These are phyloP conservation scores for Exophiala viscosa DNA, from an alignment of 2,329 filamentous ascomycete genomes.

Conservation along the genomic window DNA sequence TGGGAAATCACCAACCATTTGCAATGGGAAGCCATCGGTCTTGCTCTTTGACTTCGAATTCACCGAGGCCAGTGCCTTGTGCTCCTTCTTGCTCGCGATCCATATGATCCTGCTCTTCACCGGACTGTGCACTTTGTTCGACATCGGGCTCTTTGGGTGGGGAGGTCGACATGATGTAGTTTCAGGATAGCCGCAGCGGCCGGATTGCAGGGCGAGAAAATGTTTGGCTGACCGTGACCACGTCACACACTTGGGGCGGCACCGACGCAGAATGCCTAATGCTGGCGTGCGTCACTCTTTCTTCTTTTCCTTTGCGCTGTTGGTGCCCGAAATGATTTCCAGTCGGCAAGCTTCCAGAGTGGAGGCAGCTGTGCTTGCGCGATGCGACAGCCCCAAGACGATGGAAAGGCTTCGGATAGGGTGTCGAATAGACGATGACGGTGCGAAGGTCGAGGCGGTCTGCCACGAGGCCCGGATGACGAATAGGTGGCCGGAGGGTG, in stretches of 20 bases:
- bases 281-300: conserved; percentile 27
- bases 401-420: not conserved
- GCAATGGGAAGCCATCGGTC: conserved; percentile 99
- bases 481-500: conserved; percentile 9
- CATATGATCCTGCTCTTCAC: conserved; percentile 88
- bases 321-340: conserved; percentile 26
- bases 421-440: conserved; percentile 4
- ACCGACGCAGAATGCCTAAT: conserved; percentile 24
- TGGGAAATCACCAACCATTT: conserved; percentile 78
- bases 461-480: conserved; percentile 19
- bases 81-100: conserved; percentile 64
- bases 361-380: conserved; percentile 8
- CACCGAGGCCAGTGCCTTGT: conserved; percentile 73
- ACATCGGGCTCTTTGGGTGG: conserved; percentile 82
- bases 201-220: conserved; percentile 36
- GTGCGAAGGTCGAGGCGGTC: conserved; percentile 19
- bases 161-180: conserved; percentile 88
- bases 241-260: conserved; percentile 36
- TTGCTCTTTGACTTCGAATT: conserved; percentile 99
- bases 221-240: conserved; percentile 40
- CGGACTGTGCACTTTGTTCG: conserved; percentile 89
- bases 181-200: conserved; percentile 35
- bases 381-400: not conserved
- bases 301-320: conserved; percentile 15
- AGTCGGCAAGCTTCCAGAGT: conserved; percentile 10